Percentiles rank a stretch among this genome's conserved stretches.
These are phyloP conservation scores for Termitomyces sp. DNA, from an alignment of 768 basidiomycete genomes.

Conservation along the genomic window DNA sequence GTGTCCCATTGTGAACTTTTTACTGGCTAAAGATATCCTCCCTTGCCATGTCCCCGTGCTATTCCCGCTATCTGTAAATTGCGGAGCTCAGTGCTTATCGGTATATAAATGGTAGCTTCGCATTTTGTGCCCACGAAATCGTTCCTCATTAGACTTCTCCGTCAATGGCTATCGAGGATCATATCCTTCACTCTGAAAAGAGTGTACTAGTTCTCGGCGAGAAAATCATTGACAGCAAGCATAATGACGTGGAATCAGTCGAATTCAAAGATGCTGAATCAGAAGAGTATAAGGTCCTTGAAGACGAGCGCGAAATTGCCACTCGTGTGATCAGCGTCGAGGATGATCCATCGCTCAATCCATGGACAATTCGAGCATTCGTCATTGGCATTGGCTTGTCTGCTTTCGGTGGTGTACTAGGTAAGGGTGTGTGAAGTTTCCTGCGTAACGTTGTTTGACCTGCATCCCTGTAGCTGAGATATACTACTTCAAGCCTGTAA, in stretches of 20 bases:
- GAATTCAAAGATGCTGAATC: conserved; percentile 20
- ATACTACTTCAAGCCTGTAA: conserved; percentile 59
- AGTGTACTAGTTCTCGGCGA: conserved; percentile 16
- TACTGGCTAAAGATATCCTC: neutral
- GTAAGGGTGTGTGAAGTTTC: conserved; percentile 21
- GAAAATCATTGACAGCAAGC: conserved; percentile 26
- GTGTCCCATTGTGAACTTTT: neutral
- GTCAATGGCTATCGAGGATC: conserved; percentile 5
- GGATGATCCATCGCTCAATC: conserved; percentile 43
- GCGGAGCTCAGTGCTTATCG: neutral
- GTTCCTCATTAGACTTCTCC: neutral
- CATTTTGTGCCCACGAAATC: neutral
- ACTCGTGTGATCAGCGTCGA: conserved; percentile 43
- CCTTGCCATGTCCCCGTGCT: neutral
- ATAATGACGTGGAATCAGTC: conserved; percentile 32
- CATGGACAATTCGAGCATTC: conserved; percentile 46
- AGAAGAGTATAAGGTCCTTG: conserved; percentile 30
- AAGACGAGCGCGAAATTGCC: conserved; percentile 43
- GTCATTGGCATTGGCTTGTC: conserved; percentile 45
- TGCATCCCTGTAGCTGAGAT: conserved; percentile 41
- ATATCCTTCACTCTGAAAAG: conserved; percentile 1
- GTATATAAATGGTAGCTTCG: neutral
- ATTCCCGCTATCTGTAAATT: neutral
- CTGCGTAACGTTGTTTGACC: conserved; percentile 7
- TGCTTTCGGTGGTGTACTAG: conserved; percentile 48